A percentile compares a stretch with the other conserved stretches of the same genome.
These are phyloP conservation scores for Ophiostoma populinum DNA, from an alignment of 2,329 filamentous ascomycete genomes.

Conservation along the genomic window DNA sequence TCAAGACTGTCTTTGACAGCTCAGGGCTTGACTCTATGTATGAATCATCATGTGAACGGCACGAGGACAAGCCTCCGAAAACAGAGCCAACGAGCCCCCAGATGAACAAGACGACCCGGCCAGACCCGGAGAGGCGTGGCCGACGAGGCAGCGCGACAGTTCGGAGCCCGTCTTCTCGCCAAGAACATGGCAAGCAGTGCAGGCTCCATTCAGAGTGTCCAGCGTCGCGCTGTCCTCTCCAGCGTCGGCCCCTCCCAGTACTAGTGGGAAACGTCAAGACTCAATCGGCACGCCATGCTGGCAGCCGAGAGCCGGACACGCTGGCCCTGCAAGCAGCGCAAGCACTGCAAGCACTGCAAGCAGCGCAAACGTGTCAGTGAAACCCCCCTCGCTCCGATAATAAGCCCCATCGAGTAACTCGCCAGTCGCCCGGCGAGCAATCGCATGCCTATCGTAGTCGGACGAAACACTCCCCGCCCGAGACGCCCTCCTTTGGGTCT, in stretches of 20 bases:
- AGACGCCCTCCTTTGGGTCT: constrained; percentile 11
- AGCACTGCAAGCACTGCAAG: no score
- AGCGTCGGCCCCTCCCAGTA: no score
- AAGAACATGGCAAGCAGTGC: not conserved
- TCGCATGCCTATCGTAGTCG: constrained; percentile 94
- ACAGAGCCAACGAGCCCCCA: constrained; percentile 13
- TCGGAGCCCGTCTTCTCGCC: not conserved
- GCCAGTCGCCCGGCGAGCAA: constrained; percentile 41
- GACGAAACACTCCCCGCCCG: constrained; percentile 60
- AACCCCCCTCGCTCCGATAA: constrained; percentile 90
- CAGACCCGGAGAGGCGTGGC: not conserved
- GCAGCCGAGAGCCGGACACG: no score
- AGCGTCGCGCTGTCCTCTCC: constrained; percentile 5
- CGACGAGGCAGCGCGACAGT: constrained; percentile 4
- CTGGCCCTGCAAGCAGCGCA: no score
- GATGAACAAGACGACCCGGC: constrained; percentile 7
- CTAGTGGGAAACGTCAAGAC: no score
- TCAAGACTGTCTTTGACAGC: constrained; percentile 25
- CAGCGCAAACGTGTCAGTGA: not conserved
- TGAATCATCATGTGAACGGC: constrained; percentile 65
- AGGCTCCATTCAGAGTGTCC: constrained; percentile 9
- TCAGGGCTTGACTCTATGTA: constrained; percentile 99
- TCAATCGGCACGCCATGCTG: no score
- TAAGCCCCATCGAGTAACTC: constrained; percentile 99
- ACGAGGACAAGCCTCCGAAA: constrained; percentile 10